Conservation (phyloP, 768 basidiomycete species). For the Hysterangium stoloniferum region DNA sequence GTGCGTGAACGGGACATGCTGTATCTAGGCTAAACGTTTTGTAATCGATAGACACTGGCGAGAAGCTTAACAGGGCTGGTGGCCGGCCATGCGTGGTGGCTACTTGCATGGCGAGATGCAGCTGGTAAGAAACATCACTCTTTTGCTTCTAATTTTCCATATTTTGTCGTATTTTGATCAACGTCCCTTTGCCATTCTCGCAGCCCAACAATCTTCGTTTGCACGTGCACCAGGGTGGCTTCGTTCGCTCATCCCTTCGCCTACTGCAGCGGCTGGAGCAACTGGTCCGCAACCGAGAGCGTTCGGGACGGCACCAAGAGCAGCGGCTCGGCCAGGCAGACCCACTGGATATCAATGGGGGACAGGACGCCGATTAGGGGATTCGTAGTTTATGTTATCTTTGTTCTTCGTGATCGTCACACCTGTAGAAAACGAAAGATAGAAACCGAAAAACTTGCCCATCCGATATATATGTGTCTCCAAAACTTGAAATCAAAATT, state of each 20-base stretch:
- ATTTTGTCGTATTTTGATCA: neutral
- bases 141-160: neutral
- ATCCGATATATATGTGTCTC: neutral
- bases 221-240: slow-evolving; percentile 58
- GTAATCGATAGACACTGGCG: slow-evolving; percentile 39
- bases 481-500: neutral
- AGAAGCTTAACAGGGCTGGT: slow-evolving; percentile 59
- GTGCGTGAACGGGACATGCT: too few relatives aligned
- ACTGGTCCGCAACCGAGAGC: slow-evolving; percentile 26
- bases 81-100: slow-evolving; percentile 76
- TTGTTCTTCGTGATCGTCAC: neutral
- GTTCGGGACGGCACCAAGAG: slow-evolving; percentile 27
- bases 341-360: slow-evolving; percentile 45
- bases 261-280: slow-evolving; percentile 12
- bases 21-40: too few relatives aligned
- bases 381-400: neutral
- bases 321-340: slow-evolving; percentile 22
- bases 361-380: slow-evolving; percentile 42
- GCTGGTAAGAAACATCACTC: neutral
- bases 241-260: slow-evolving; percentile 37
- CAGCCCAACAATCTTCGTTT: slow-evolving; percentile 14
- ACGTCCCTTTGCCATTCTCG: neutral
- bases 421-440: neutral
- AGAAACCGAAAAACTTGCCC: too few relatives aligned
- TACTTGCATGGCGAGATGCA: slow-evolving; percentile 17